phyloP scores from a whole-genome alignment of 805 yeast genomes.

The Yarrowia keelungensis region DNA sequence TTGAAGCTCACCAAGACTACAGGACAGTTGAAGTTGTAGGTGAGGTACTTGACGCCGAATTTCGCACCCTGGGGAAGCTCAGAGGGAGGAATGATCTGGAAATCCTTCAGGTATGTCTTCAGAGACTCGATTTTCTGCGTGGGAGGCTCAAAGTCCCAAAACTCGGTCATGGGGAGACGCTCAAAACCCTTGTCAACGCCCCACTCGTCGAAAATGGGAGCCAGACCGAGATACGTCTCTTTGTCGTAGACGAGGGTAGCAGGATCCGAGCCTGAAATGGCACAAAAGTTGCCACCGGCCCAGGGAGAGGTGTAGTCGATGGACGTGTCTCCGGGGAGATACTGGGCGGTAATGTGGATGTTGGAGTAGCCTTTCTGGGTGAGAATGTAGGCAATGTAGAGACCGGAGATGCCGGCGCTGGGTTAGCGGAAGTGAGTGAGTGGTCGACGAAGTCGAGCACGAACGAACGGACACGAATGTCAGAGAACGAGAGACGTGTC shows the following conservation, averaged over 20 bases:
- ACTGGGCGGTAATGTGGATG: constrained; percentile 67
- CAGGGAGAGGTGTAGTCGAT: constrained; percentile 79
- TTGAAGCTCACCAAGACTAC: constrained; percentile 59
- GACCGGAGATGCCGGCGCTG: constrained; percentile 72
- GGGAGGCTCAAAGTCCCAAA: constrained; percentile 55
- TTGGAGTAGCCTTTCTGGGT: constrained; percentile 54
- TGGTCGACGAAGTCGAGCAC: too few relatives aligned
- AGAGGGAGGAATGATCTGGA: constrained; percentile 50
- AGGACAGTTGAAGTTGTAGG: constrained; percentile 80
- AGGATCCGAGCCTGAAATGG: constrained; percentile 65
- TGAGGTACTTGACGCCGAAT: constrained; percentile 62
- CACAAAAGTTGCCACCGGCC: constrained; percentile 73
- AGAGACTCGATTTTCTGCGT: constrained; percentile 56
- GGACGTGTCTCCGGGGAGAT: constrained; percentile 79
- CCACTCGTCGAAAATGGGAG: constrained; percentile 54
- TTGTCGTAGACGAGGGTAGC: constrained; percentile 61
- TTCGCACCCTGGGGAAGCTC: constrained; percentile 60
- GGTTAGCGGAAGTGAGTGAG: neutral
- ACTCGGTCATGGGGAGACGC: constrained; percentile 62
- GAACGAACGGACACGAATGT: too few relatives aligned
- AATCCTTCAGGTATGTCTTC: constrained; percentile 58
- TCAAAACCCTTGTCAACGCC: constrained; percentile 67
- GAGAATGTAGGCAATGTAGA: constrained; percentile 64
- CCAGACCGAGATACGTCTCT: constrained; percentile 61
- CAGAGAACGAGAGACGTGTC: neutral